Conservation (phyloP, 2,329 filamentous ascomycete genomes). For the Nigrospora oryzae region DNA sequence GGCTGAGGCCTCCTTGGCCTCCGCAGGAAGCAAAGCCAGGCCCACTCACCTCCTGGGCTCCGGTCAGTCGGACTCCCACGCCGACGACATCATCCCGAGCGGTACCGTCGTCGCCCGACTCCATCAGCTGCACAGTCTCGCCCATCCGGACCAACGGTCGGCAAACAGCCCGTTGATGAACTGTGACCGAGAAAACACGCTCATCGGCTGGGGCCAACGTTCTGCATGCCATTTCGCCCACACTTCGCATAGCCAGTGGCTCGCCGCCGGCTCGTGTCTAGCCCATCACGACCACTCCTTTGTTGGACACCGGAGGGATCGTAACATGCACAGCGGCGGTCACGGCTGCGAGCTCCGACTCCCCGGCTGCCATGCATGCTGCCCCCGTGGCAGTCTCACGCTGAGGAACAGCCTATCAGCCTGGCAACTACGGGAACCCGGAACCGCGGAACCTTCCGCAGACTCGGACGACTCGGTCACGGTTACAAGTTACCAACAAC, state of each 20-base stretch:
- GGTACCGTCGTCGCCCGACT: conserved; percentile 25
- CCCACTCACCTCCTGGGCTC: no score
- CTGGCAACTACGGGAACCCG: conserved; percentile 5
- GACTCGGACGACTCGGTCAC: conserved; percentile 10
- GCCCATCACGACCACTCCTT: conserved; percentile 18
- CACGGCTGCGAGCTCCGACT: conserved; percentile 1
- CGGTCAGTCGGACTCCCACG: background rate
- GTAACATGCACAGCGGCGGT: conserved; percentile 9
- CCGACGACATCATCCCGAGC: conserved; percentile 14
- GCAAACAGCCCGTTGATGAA: conserved; percentile 8
- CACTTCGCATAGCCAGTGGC: conserved; percentile 6
- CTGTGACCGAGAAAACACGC: conserved; percentile 16
- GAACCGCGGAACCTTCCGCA: conserved; percentile 2
- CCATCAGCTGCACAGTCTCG: conserved; percentile 19
- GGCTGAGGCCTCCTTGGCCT: no score
- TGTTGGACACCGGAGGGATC: conserved; percentile 11
- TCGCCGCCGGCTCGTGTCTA: conserved; percentile 13
- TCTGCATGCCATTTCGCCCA: conserved; percentile 10
- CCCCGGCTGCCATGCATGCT: background rate
- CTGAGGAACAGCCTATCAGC: conserved; percentile 5
- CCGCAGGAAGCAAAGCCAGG: no score
- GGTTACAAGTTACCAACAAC: conserved; percentile 24
- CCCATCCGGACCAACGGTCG: conserved; percentile 9
- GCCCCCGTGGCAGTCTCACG: background rate
- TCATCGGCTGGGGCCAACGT: conserved; percentile 21